Conservation (phyloP, 768 basidiomycete genomes). For the Termitomyces sp. region DNA sequence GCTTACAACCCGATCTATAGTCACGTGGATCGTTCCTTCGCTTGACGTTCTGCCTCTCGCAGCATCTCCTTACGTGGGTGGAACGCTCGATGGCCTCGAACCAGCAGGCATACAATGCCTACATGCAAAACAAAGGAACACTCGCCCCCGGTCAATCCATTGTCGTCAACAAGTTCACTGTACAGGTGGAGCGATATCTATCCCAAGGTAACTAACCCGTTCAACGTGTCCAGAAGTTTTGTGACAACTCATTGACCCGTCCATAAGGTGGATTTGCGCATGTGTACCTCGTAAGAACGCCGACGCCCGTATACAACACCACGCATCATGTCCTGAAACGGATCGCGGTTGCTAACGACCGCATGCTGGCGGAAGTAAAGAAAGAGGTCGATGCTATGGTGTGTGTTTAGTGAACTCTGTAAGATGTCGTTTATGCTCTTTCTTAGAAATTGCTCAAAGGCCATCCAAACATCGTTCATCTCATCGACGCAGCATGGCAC, state of each 20-base stretch:
- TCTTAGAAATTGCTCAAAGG: constrained; percentile 82
- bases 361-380: constrained; percentile 89
- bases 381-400: constrained; percentile 99
- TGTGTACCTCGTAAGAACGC: constrained; percentile 91
- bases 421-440: constrained; percentile 24
- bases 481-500: constrained; percentile 94
- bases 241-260: constrained; percentile 13
- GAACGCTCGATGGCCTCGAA: constrained; percentile 43
- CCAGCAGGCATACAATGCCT: constrained; percentile 46
- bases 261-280: constrained; percentile 91
- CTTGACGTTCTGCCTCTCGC: constrained; percentile 3
- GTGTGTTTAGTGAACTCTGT: constrained; percentile 19
- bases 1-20: not conserved
- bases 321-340: constrained; percentile 97
- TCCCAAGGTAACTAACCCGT: constrained; percentile 89
- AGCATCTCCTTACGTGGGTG: constrained; percentile 5
- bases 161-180: constrained; percentile 82
- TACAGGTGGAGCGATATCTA: constrained; percentile 92
- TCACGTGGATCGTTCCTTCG: constrained; percentile 11
- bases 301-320: constrained; percentile 83
- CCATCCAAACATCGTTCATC: constrained; percentile 92
- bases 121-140: constrained; percentile 62
- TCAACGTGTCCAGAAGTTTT: constrained; percentile 2
- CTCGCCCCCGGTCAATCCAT: constrained; percentile 83
- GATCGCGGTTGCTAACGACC: constrained; percentile 88